Conservation (phyloP, 2,329 filamentous ascomycete genomes). For the Trematosphaeria pertusa region DNA sequence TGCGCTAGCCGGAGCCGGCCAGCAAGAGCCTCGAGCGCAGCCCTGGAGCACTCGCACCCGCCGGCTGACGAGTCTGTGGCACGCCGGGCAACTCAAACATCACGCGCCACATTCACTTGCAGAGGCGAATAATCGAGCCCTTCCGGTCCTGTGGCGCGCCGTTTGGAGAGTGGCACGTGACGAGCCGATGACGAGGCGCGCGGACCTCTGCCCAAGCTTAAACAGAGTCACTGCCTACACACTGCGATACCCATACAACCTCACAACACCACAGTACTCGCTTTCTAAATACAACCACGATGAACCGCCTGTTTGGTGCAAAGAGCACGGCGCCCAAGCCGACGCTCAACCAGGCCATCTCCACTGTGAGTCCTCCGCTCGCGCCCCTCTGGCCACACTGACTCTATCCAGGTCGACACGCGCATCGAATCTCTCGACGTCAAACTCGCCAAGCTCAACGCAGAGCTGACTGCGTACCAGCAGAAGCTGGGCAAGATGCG, state of each 20-base stretch:
- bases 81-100: too few relatives aligned
- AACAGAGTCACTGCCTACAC: neutral
- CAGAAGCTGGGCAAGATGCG: conserved; percentile 89
- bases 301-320: conserved; percentile 96
- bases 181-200: conserved; percentile 5
- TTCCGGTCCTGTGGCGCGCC: too few relatives aligned
- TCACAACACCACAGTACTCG: neutral
- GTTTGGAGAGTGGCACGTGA: conserved; percentile 5
- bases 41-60: too few relatives aligned
- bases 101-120: neutral
- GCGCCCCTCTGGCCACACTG: conserved; percentile 18
- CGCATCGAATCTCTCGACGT: conserved; percentile 89
- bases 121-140: neutral
- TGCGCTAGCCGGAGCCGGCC: too few relatives aligned
- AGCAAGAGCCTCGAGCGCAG: too few relatives aligned
- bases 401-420: conserved; percentile 69
- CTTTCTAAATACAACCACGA: conserved; percentile 51
- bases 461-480: conserved; percentile 88
- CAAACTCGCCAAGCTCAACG: conserved; percentile 90
- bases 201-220: conserved; percentile 6
- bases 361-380: conserved; percentile 66
- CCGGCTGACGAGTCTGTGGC: too few relatives aligned
- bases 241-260: conserved; percentile 1
- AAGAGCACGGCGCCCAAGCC: conserved; percentile 89
- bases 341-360: conserved; percentile 81